Conservation (phyloP, 163 green algal species). For the Coccomyxa subellipsoidea region DNA sequence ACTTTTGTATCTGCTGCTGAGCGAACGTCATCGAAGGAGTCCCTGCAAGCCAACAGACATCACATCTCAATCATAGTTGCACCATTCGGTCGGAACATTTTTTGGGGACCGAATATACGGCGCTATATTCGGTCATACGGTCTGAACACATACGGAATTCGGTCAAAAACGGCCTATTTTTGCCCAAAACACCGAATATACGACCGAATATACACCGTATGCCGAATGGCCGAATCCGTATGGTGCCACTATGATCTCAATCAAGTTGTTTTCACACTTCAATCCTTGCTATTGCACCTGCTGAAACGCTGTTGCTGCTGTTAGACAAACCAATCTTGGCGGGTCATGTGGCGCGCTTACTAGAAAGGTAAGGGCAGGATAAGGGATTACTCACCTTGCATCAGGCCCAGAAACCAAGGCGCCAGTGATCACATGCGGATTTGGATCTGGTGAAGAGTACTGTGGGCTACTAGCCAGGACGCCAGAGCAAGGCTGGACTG, state of each 20-base stretch:
- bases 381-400: neutral
- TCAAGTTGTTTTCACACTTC: too few relatives aligned
- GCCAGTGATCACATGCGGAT: neutral
- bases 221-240: too few relatives aligned
- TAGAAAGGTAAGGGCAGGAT: too few relatives aligned
- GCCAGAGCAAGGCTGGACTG: neutral
- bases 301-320: neutral
- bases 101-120: too few relatives aligned
- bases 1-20: neutral
- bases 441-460: conserved; percentile 7
- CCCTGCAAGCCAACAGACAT: neutral
- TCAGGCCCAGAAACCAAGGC: conserved; percentile 1
- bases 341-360: too few relatives aligned
- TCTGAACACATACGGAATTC: too few relatives aligned
- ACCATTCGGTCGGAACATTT: too few relatives aligned
- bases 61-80: neutral
- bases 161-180: too few relatives aligned
- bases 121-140: too few relatives aligned
- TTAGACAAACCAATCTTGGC: neutral
- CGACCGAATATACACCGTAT: too few relatives aligned
- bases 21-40: conserved; percentile 4
- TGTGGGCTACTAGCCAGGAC: neutral
- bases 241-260: too few relatives aligned
- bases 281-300: neutral
- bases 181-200: too few relatives aligned